phyloP scores from a whole-genome alignment of 1,284 basidiomycete genomes.

The Tremellales sp. region DNA sequence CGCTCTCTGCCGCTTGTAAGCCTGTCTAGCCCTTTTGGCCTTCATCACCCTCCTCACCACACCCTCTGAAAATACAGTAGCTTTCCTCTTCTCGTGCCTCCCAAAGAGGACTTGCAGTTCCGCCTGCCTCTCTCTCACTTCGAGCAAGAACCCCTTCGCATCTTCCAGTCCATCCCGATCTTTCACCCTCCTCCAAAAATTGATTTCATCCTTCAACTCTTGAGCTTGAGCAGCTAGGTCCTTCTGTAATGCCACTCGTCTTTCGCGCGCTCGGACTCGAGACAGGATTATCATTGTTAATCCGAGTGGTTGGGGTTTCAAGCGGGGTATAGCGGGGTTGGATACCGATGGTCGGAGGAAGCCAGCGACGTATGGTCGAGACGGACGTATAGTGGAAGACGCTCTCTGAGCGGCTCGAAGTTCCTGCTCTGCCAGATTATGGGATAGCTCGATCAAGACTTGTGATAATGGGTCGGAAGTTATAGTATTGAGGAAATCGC shows the following conservation, averaged over 20 bases:
- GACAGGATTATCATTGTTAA: conserved; percentile 65
- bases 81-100: conserved; percentile 14
- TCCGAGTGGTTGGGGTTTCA: conserved; percentile 67
- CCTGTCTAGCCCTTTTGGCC: conserved; percentile 10
- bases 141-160: conserved; percentile 2
- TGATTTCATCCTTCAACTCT: conserved; percentile 56
- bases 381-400: conserved; percentile 64
- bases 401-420: conserved; percentile 51
- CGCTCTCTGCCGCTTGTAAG: conserved; percentile 3
- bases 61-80: conserved; percentile 8
- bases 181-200: conserved; percentile 53
- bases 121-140: background rate
- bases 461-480: no score
- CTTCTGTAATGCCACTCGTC: conserved; percentile 49
- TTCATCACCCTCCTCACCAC: conserved; percentile 13
- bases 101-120: conserved; percentile 12
- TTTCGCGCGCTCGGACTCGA: conserved; percentile 55
- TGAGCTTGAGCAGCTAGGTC: conserved; percentile 46
- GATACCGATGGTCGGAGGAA: conserved; percentile 60
- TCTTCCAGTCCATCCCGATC: conserved; percentile 25
- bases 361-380: conserved; percentile 56
- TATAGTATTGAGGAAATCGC: conserved; percentile 16
- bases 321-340: conserved; percentile 66
- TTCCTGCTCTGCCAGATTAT: no score
- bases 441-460: no score